Evolutionary conservation across 2,329 filamentous ascomycete species (phyloP).

Genomic region (Fusarium domesticum): DNA sequence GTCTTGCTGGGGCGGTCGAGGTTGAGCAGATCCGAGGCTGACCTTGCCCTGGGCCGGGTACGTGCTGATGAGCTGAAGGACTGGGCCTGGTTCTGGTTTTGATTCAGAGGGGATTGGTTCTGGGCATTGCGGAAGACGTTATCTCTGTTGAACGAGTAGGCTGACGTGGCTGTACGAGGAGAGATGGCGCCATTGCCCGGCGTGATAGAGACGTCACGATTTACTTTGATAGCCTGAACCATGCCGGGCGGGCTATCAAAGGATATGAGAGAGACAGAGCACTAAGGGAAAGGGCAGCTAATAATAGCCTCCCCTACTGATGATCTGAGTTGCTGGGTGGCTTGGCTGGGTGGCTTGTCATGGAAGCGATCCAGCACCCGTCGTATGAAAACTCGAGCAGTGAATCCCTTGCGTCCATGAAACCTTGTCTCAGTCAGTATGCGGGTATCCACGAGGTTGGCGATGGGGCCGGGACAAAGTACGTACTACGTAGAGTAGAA

Average conservation of each 20-base stretch:
- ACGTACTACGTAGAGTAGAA: neutral
- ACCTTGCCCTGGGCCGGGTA: conserved; percentile 23
- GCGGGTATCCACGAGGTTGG: conserved; percentile 1
- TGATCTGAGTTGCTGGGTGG: neutral
- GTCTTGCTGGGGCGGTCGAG: conserved; percentile 11
- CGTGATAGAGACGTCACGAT: conserved; percentile 21
- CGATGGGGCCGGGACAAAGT: neutral
- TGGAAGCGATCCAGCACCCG: neutral
- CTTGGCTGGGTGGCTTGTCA: neutral
- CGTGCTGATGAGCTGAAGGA: conserved; percentile 9
- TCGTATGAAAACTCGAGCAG: conserved; percentile 15
- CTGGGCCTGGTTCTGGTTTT: conserved; percentile 7
- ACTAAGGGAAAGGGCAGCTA: neutral
- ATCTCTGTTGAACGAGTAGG: conserved; percentile 5
- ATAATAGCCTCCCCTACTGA: neutral
- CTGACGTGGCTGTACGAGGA: conserved; percentile 15
- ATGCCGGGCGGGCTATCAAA: conserved; percentile 20
- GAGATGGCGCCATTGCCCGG: conserved; percentile 20
- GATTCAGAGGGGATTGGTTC: conserved; percentile 9
- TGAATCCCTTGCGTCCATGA: conserved; percentile 26
- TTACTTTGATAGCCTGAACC: conserved; percentile 22
- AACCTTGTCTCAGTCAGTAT: conserved; percentile 20
- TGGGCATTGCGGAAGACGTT: conserved; percentile 1
- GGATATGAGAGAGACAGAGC: neutral
- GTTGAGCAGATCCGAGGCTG: conserved; percentile 22